A percentile compares a stretch with the other conserved stretches of the same genome.
These are phyloP conservation scores for Pichia kluyveri DNA, from an alignment of 805 yeast species.

Conservation along the genomic window DNA sequence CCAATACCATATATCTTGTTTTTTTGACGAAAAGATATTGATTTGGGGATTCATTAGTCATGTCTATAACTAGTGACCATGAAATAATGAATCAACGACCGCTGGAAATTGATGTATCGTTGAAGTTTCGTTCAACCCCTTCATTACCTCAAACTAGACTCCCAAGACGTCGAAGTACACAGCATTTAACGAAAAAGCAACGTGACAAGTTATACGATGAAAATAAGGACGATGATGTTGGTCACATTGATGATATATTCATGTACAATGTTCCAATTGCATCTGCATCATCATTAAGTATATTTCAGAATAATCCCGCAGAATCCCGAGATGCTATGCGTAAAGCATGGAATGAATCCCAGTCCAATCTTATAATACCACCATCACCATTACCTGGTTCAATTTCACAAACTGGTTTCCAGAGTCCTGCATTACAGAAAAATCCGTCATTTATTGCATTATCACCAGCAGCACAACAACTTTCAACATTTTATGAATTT, in stretches of 20 bases:
- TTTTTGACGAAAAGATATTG: too few species aligned
- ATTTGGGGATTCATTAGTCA: too few species aligned
- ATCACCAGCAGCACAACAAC: slow-evolving; percentile 30
- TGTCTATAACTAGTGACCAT: too few species aligned
- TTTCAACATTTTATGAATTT: slow-evolving; percentile 33
- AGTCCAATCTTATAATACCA: slow-evolving; percentile 26
- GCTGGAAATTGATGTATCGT: too few species aligned
- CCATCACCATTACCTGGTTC: slow-evolving; percentile 42
- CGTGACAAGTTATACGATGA: slow-evolving; percentile 25
- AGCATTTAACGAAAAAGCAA: slow-evolving; percentile 17
- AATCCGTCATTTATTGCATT: slow-evolving; percentile 21
- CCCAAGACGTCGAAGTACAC: slow-evolving; percentile 6
- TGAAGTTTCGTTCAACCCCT: not conserved
- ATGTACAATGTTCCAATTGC: slow-evolving; percentile 51
- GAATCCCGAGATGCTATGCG: slow-evolving; percentile 17
- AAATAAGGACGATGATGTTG: slow-evolving; percentile 19
- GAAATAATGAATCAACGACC: too few species aligned
- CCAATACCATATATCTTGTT: too few species aligned
- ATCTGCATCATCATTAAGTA: slow-evolving; percentile 23
- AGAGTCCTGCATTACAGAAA: slow-evolving; percentile 18
- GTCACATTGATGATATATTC: slow-evolving; percentile 30
- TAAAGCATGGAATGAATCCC: slow-evolving; percentile 18
- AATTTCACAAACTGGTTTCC: not conserved
- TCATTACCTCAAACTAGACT: slow-evolving; percentile 1
- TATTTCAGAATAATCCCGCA: slow-evolving; percentile 15